Conservation (phyloP, 441 rosid genomes). For the Geranium incanum region DNA sequence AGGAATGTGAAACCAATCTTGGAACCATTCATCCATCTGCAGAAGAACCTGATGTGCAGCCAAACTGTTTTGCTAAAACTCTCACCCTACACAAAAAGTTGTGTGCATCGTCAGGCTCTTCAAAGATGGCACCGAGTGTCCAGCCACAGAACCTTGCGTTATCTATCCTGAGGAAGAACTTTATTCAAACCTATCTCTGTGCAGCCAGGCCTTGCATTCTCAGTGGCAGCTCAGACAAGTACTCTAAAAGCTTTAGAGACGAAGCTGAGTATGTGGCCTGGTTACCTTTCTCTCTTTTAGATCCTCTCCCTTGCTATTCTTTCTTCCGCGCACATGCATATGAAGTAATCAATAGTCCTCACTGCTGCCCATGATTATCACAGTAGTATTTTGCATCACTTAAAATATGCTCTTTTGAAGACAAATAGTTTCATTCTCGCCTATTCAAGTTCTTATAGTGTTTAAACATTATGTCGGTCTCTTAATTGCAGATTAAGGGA, state of each 20-base stretch:
- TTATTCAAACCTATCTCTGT: conserved; percentile 22
- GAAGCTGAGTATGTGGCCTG: conserved; percentile 36
- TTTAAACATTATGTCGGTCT: conserved; percentile 9
- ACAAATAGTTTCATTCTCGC: background rate
- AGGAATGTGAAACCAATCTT: conserved; percentile 21
- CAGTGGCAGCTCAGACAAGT: conserved; percentile 19
- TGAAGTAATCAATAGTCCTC: background rate
- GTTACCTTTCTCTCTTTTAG: background rate
- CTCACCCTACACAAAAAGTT: conserved; percentile 31
- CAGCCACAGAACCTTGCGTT: conserved; percentile 32
- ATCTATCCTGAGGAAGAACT: conserved; percentile 24
- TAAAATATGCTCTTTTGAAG: too few relatives aligned
- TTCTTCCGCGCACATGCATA: background rate
- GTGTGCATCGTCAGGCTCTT: conserved; percentile 17
- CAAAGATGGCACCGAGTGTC: conserved; percentile 30
- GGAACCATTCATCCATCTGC: conserved; percentile 17
- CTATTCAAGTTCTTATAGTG: background rate
- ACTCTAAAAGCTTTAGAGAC: conserved; percentile 18
- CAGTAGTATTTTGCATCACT: background rate
- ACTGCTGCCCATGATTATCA: background rate
- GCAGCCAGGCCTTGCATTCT: conserved; percentile 23
- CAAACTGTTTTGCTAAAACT: conserved; percentile 38
- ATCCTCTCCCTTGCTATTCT: background rate
- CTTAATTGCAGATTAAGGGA: conserved; percentile 44
- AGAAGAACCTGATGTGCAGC: conserved; percentile 30